These are phyloP conservation scores for Sechiopsis laciniata DNA, from an alignment of 306 rosid species.

Conservation along the genomic window DNA sequence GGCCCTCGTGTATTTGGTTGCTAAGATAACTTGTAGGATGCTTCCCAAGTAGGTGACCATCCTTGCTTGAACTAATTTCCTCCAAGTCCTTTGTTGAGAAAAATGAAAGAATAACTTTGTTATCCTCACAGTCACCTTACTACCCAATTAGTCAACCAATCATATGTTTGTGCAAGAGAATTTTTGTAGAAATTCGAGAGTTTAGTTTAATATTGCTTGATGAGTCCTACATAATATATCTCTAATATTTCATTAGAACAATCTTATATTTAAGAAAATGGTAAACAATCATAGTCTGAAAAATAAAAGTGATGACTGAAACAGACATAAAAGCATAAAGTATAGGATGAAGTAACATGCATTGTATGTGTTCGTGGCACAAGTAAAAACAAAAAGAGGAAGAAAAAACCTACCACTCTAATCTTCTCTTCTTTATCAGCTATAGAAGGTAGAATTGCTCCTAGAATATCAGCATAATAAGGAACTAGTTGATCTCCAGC, in stretches of 20 bases:
- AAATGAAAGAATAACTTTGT: no score
- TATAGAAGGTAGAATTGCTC: constrained; percentile 95
- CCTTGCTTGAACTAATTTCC: not conserved
- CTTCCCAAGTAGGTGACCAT: not conserved
- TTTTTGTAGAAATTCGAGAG: no score
- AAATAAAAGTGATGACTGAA: not conserved
- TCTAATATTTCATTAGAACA: not conserved
- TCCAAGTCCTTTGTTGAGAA: no score
- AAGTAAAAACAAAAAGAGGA: constrained; percentile 6
- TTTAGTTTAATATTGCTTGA: not conserved
- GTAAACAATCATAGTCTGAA: not conserved
- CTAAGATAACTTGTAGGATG: no score
- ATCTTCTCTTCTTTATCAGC: constrained; percentile 99
- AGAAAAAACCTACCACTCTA: constrained; percentile 66
- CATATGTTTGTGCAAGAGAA: no score
- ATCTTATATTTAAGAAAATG: not conserved
- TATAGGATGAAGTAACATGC: not conserved
- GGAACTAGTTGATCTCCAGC: constrained; percentile 98
- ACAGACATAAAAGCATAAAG: constrained; percentile 1
- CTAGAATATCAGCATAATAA: constrained; percentile 89
- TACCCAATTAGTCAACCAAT: no score
- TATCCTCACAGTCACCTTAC: no score
- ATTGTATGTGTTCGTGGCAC: not conserved
- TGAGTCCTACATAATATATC: not conserved
- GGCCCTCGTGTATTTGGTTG: not conserved